Base-by-base conservation (phyloP, 1,284 basidiomycete species). In the Anthracocystis panici-leucophaei region DNA sequence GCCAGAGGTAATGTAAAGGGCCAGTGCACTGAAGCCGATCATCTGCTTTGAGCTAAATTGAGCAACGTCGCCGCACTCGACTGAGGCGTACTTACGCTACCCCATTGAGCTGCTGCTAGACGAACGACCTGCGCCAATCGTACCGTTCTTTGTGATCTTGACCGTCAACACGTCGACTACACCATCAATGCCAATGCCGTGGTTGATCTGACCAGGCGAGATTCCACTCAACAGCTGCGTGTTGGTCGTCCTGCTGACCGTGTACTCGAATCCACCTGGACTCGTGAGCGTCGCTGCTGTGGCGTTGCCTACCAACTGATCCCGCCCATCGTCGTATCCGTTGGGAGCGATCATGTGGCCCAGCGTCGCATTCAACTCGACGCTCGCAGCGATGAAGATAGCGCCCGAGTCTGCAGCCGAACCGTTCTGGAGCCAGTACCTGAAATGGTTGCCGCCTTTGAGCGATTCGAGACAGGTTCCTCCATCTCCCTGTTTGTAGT, bases 341-440 rank as follows among this genome's bases (percentile, higher is more conserved):
- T 83, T 75, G 20, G 48, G 27, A 0, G 80, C 80, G 29, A 85
- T 83, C 33, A 57, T 64, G 67, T 85, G 83, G 29, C 60, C 48
- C 16, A 77, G 35, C 9, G 69, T 67, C 16, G 75, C 54, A 16
- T 71, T 59, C 45, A 66, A 44, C 53, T 84, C 83, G 31, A 80
- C 69, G 21, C 76, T 80, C 1, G 75, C 82, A 9, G 83, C 83
- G 18, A 85, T 62, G 48, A 85, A 85, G 25, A 79, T 58, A 21
- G 83, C 83, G 4, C 72, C 63, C n/a, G 80, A 73, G 25, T 72
- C 54, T 10, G 78, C 78, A n/a, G 70, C 65, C 5, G 59, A 27
- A 2, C 82, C 82, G 45, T 78, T 82, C 58, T 84, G 83, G 18
- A 75, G 53, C 79, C 81, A 84, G 56, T 79, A 84, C 11, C 82